phyloP scores from a whole-genome alignment of 139 green algal species.

The Haematococcus sp. region DNA sequence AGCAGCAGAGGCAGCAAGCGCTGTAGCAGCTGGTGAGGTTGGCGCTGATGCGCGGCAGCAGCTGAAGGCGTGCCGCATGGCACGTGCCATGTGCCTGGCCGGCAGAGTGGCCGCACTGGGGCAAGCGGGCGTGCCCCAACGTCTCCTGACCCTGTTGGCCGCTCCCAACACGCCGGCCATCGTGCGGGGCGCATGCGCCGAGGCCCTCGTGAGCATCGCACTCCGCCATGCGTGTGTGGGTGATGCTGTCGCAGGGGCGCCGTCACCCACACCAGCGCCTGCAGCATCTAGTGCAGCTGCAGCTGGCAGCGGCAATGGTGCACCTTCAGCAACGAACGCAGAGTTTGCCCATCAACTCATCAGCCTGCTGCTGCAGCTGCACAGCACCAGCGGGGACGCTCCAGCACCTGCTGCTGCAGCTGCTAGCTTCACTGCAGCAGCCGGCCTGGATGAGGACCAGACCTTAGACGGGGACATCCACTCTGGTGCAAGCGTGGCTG shows the following conservation, averaged over 20 bases:
- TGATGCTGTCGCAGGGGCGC: background rate
- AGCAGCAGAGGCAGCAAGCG: background rate
- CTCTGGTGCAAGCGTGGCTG: too few relatives aligned
- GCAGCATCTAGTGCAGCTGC: background rate
- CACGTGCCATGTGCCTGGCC: background rate
- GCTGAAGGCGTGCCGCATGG: constrained; percentile 3
- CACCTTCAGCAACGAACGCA: too few relatives aligned
- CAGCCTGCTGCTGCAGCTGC: too few relatives aligned
- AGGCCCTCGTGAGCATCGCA: background rate
- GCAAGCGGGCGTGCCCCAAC: background rate
- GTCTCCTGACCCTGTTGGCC: background rate
- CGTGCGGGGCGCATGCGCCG: background rate
- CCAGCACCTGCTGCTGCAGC: background rate
- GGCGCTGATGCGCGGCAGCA: background rate
- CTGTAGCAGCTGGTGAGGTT: background rate
- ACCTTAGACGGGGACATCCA: too few relatives aligned
- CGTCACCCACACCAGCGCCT: background rate
- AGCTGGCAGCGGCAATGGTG: background rate
- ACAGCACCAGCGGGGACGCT: background rate
- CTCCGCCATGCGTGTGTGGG: background rate
- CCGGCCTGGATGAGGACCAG: too few relatives aligned
- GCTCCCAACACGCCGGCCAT: background rate
- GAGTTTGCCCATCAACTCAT: too few relatives aligned
- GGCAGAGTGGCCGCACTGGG: background rate
- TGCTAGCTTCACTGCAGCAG: background rate